Conservation (phyloP, 2,329 filamentous ascomycete genomes). For the Colletotrichum melonis region DNA sequence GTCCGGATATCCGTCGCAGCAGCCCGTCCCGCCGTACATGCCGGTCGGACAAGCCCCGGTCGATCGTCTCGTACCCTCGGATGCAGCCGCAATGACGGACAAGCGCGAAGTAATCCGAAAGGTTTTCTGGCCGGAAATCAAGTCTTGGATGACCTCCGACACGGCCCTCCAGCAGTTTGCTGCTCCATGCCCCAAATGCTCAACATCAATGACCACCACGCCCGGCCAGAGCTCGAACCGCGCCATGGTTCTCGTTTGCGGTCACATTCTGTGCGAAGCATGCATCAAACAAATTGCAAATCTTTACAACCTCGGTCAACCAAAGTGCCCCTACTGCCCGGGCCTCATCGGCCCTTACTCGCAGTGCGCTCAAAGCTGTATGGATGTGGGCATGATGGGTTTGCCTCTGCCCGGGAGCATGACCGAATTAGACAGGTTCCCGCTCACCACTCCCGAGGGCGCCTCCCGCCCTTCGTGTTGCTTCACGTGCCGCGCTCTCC, state of each 20-base stretch:
- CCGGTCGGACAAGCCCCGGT: not conserved
- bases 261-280: slow-evolving; percentile 29
- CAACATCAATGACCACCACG: slow-evolving; percentile 13
- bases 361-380: slow-evolving; percentile 15
- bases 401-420: slow-evolving; percentile 8
- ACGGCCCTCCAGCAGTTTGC: not conserved
- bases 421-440: slow-evolving; percentile 12
- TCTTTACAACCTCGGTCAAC: not conserved
- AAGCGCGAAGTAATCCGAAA: not conserved
- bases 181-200: slow-evolving; percentile 29
- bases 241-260: slow-evolving; percentile 28
- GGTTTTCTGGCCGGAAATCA: slow-evolving; percentile 28
- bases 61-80: not conserved
- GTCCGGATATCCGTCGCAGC: too few species aligned
- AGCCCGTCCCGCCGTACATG: not conserved
- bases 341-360: slow-evolving; percentile 17
- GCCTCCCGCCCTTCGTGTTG: slow-evolving; percentile 21
- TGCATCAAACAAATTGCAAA: slow-evolving; percentile 18
- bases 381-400: slow-evolving; percentile 2
- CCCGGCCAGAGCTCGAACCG: slow-evolving; percentile 21
- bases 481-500: slow-evolving; percentile 15
- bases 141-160: not conserved
- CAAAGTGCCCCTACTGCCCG: slow-evolving; percentile 30
- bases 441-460: slow-evolving; percentile 28
- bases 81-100: not conserved